Conservation (phyloP, 2,329 filamentous ascomycete species). For the Stenocarpella maydis region DNA sequence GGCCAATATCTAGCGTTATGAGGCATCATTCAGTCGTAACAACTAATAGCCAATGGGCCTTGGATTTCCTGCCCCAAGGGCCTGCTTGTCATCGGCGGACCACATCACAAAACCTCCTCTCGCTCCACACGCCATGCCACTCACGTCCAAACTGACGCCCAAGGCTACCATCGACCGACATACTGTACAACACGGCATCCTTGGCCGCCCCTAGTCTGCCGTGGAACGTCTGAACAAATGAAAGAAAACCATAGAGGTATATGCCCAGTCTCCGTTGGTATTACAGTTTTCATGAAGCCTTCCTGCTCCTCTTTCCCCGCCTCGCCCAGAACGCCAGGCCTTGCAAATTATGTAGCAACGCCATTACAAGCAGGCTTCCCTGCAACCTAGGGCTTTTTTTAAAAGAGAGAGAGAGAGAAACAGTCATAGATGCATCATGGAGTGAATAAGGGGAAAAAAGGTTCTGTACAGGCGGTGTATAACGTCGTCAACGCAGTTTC, state of each 20-base stretch:
- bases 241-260: conserved; percentile 29
- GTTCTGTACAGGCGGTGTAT: conserved; percentile 1
- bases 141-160: not conserved
- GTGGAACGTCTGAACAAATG: not conserved
- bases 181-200: not conserved
- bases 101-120: not conserved
- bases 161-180: not conserved
- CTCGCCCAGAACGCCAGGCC: conserved; percentile 31
- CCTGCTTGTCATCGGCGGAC: not conserved
- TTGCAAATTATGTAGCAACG: conserved; percentile 19
- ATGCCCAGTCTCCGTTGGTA: conserved; percentile 30
- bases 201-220: not conserved
- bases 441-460: conserved; percentile 15
- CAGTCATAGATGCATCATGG: conserved; percentile 33
- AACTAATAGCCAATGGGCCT: conserved; percentile 18
- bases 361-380: conserved; percentile 13
- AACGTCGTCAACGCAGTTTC: conserved; percentile 8
- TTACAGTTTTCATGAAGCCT: conserved; percentile 31
- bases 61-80: conserved; percentile 15
- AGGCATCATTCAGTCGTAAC: conserved; percentile 14
- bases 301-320: conserved; percentile 19
- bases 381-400: conserved; percentile 16
- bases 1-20: not conserved
- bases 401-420: no score
- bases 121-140: not conserved